These are phyloP conservation scores for Wickerhamiella australiensis DNA, from an alignment of 805 yeast species.

Conservation along the genomic window DNA sequence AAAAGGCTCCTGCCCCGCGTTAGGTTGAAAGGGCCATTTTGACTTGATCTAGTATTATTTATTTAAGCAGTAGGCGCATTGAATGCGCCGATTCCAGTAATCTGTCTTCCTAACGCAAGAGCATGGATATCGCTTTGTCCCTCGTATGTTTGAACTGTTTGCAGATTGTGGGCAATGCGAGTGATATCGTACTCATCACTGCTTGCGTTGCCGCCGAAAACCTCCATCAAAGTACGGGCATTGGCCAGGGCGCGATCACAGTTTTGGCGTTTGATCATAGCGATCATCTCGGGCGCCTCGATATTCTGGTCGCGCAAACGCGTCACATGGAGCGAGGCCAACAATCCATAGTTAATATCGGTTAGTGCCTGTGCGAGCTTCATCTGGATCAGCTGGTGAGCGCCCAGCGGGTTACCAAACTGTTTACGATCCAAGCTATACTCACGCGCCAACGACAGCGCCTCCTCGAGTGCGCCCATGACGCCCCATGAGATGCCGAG, in stretches of 20 bases:
- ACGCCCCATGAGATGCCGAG: slow-evolving; percentile 36
- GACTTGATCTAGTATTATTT: neutral
- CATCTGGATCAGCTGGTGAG: slow-evolving; percentile 33
- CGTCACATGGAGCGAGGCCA: slow-evolving; percentile 33
- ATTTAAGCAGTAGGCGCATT: neutral
- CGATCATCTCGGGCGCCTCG: slow-evolving; percentile 34
- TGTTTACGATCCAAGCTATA: slow-evolving; percentile 33
- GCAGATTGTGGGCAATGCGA: slow-evolving; percentile 33
- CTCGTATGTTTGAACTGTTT: slow-evolving; percentile 37
- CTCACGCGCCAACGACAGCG: slow-evolving; percentile 29
- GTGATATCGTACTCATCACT: slow-evolving; percentile 36
- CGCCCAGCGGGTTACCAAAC: slow-evolving; percentile 33
- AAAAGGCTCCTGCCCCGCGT: too few relatives aligned
- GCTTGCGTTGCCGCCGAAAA: slow-evolving; percentile 37
- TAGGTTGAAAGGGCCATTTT: too few relatives aligned
- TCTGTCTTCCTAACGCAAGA: slow-evolving; percentile 33
- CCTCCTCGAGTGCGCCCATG: slow-evolving; percentile 35
- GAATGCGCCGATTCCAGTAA: slow-evolving; percentile 32
- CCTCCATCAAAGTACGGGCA: slow-evolving; percentile 32
- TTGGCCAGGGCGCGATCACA: slow-evolving; percentile 33
- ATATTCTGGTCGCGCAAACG: slow-evolving; percentile 31
- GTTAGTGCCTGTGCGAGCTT: slow-evolving; percentile 35
- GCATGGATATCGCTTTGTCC: slow-evolving; percentile 37
- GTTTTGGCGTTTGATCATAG: slow-evolving; percentile 35
- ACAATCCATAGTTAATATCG: slow-evolving; percentile 31